Percentiles rank a stretch among this genome's conserved stretches.
These are phyloP conservation scores for Neostapfia colusana DNA, from an alignment of 176 grass and related monocot species.

Conservation along the genomic window DNA sequence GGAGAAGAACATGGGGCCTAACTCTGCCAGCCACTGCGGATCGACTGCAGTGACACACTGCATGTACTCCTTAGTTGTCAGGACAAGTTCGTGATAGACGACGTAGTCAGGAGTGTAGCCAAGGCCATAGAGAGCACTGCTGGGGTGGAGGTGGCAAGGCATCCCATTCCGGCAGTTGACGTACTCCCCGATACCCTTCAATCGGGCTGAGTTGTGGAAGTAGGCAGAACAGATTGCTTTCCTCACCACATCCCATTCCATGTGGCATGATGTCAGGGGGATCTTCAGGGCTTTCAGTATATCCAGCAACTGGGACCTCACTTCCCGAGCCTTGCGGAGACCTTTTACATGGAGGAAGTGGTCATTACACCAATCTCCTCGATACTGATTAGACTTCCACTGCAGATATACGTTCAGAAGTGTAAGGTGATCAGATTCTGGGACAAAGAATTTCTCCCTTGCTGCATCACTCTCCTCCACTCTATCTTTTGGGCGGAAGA, in stretches of 20 bases:
- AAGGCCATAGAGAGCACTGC: conserved; percentile 63
- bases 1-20: conserved; percentile 98
- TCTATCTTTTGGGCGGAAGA: conserved; percentile 95
- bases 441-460: conserved; percentile 97
- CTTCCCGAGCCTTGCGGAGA: conserved; percentile 89
- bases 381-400: conserved; percentile 93
- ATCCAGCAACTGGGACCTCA: conserved; percentile 88
- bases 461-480: conserved; percentile 92
- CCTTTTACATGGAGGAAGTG: conserved; percentile 97
- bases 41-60: conserved; percentile 94
- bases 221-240: conserved; percentile 95
- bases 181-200: conserved; percentile 93
- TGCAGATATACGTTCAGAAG: conserved; percentile 91
- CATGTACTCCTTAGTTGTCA: conserved; percentile 98
- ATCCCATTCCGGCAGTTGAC: conserved; percentile 95
- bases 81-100: conserved; percentile 91
- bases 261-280: conserved; percentile 63
- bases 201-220: conserved; percentile 86
- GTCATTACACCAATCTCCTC: conserved; percentile 97
- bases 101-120: conserved; percentile 21
- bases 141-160: conserved; percentile 94
- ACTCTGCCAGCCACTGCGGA: conserved; percentile 87
- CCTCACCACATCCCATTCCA: conserved; percentile 93
- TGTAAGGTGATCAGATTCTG: conserved; percentile 94
- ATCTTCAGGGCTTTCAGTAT: background rate